Base-by-base conservation (phyloP, 306 rosid genomes). In the Mimosa bimucronata region DNA sequence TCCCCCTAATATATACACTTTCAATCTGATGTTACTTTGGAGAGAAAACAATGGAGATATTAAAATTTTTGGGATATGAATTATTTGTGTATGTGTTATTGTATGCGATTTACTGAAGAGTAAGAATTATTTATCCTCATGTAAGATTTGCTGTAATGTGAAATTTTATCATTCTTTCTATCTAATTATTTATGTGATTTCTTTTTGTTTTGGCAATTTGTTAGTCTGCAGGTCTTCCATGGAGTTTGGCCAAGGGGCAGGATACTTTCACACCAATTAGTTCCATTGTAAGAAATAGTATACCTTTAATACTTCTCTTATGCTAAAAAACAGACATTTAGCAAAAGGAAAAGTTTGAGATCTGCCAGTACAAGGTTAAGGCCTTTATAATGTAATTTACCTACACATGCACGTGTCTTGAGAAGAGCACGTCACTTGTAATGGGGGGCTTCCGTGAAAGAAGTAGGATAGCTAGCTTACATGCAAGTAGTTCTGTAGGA, bases 211-310 rank as follows among this genome's bases (percentile, higher is more conserved):
- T 69, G 46, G 55, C 11, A 40, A 42, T 42, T 41, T 79, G 65
- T 75, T 86, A 94, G 98, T 91, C 98, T 88, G 97, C 95, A 88
- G 97, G 97, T 82, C 97, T 92, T 91, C 98, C 98, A 80, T 94
- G 98, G 98, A 86, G 88, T 48, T 50, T 91, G 60, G 94, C 98
- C 19, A 94, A 94, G 81, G 97, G 97, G 84, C 97, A 91, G 89
- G 98, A 92, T 81, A 94, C 97, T 53, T 94, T 94, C 87, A 94
- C 98, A 8, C 98, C 98, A 75, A 94, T 94, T 70, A 88, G 98
- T 84, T 90, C 89, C 28, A 83, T 89, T 84, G 95, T 83, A 74
- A 80, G 83, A 26, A 73, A 71, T 61, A 53, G 72, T 74, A 52
- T 42, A 12, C 34, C 79, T 42, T n/a, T 73, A 73, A 73, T 79